These are phyloP conservation scores for Pueraria montana DNA, from an alignment of 306 rosid species.

Conservation along the genomic window DNA sequence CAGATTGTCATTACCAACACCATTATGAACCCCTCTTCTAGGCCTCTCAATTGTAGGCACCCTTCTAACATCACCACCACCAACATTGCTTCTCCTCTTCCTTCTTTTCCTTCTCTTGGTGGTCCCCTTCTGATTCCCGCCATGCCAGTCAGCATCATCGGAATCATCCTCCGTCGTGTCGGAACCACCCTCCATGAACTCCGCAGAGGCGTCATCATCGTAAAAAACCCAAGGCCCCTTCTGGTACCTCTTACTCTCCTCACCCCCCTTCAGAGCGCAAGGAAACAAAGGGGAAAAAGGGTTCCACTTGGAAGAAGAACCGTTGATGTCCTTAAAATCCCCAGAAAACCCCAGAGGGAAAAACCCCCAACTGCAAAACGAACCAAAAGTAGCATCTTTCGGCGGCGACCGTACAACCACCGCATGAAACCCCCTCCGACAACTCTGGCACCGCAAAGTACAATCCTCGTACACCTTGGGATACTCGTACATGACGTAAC, in stretches of 20 bases:
- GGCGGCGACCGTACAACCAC: conserved; percentile 74
- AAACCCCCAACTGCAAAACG: conserved; percentile 83
- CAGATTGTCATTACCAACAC: conserved; percentile 19
- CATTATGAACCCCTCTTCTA: conserved; percentile 52
- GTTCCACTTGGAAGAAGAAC: conserved; percentile 64
- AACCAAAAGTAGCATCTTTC: conserved; percentile 42
- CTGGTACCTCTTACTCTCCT: background rate
- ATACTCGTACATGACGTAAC: conserved; percentile 80
- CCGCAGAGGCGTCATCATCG: conserved; percentile 64
- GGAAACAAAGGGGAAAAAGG: conserved; percentile 82
- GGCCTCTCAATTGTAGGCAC: conserved; percentile 46
- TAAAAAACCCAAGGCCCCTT: conserved; percentile 56
- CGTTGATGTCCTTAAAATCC: conserved; percentile 48
- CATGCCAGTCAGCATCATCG: conserved; percentile 67
- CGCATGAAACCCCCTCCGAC: conserved; percentile 81
- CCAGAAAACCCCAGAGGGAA: conserved; percentile 73
- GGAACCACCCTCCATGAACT: conserved; percentile 55
- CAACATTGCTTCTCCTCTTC: conserved; percentile 8
- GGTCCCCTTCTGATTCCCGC: conserved; percentile 12
- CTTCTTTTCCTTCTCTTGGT: conserved; percentile 49
- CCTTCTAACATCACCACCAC: conserved; percentile 42
- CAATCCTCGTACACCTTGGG: conserved; percentile 78
- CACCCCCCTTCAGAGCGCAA: conserved; percentile 54
- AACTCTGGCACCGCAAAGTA: conserved; percentile 83
- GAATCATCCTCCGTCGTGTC: conserved; percentile 72